Evolutionary conservation across 495 filamentous ascomycete species (phyloP), one percentile per base, ranked within the genome.

Genomic region (Talaromyces borbonicus): DNA sequence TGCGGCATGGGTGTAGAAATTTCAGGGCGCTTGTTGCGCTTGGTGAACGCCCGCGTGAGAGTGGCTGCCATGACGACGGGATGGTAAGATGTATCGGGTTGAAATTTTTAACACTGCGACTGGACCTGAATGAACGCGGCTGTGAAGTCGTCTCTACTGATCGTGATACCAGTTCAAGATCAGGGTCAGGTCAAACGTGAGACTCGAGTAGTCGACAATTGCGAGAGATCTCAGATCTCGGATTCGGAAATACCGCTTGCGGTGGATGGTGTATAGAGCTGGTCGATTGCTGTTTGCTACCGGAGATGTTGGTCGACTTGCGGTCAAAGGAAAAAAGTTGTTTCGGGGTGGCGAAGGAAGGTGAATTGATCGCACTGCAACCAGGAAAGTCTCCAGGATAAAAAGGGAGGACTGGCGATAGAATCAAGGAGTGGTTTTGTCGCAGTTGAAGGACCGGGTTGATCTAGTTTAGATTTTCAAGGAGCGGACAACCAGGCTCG

Each of bases 41-140:
- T 73, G 52, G 83, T 87, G 55, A 87, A 84, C 25, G 81, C 83
- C 59, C 84, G 68, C 27, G 78, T 72, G 52, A 87, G 60, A 43
- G 59, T 53, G 30, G 52, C 70, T 33, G 67, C 63, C 60, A 71
- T 70, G 47, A 51, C 56, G 50, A 51, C 46, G 40, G 44, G 26
- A 49, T 33, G 14, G 25, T 14, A 1, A 18, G 1, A 14, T 8
- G 33, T 8, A 8, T 14, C 15, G 4, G 12, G 4, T 32, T 14
- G 9, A 2, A 42, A n/a, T 15, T 7, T 42, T 42, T 1, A 5
- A 11, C 22, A 4, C 0, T 38, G 11, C 3, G 11, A 20, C 22
- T 20, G 35, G 18, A 20, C 3, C n/a, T n/a, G n/a, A n/a, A n/a
- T n/a, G n/a, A n/a, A n/a, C n/a, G n/a, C n/a, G n/a, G n/a, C n/a